phyloP scores from a whole-genome alignment of 208 protist species.

The Balamuthia mandrillaris region DNA sequence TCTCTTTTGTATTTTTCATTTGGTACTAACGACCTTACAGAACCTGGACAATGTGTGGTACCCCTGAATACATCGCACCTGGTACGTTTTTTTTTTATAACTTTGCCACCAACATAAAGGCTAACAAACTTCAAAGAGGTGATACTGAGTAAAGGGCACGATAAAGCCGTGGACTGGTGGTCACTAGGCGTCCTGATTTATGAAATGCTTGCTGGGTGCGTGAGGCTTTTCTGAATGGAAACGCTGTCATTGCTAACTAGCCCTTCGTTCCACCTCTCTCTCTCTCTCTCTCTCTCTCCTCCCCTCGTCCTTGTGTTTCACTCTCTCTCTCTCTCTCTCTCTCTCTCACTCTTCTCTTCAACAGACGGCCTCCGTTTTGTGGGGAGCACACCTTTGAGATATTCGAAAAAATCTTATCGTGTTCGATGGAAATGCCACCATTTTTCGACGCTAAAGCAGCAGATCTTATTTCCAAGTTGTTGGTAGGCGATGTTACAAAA shows the following conservation, averaged over 20 bases:
- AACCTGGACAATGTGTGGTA: constrained; percentile 61
- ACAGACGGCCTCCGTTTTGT: constrained; percentile 70
- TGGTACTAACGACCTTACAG: constrained; percentile 37
- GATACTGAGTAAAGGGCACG: constrained; percentile 87
- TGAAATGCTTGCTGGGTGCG: constrained; percentile 66
- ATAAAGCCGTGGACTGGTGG: constrained; percentile 94
- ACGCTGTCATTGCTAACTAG: background rate
- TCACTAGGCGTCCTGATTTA: constrained; percentile 95
- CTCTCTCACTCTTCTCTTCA: constrained; percentile 88
- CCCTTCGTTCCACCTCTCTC: no score
- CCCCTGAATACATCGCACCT: constrained; percentile 94
- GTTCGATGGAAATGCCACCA: background rate
- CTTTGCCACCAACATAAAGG: background rate
- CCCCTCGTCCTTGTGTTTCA: constrained; percentile 86
- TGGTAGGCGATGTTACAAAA: constrained; percentile 33
- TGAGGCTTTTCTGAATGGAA: no score
- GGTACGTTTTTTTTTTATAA: constrained; percentile 43
- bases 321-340: constrained; percentile 75
- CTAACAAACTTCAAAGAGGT: constrained; percentile 73
- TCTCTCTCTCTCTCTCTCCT: no score
- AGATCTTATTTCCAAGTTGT: constrained; percentile 80
- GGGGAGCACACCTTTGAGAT: constrained; percentile 76
- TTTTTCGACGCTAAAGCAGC: constrained; percentile 63
- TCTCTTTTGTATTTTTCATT: constrained; percentile 39
- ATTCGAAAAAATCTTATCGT: constrained; percentile 69